Base-by-base conservation (phyloP, 805 yeast species). In the Nakazawaea peltata region DNA sequence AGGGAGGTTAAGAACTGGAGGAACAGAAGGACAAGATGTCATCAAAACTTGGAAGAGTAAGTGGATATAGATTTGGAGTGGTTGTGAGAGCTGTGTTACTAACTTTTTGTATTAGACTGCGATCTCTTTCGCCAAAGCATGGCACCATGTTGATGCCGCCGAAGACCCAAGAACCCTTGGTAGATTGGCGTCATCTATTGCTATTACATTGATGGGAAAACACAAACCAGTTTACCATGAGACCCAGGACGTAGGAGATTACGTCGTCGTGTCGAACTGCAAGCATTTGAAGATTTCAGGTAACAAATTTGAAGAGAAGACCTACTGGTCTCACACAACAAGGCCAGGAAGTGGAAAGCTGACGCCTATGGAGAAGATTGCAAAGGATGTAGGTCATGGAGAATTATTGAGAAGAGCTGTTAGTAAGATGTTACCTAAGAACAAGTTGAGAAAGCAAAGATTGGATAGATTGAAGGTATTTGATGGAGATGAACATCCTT, bases 81-180 rank as follows among this genome's bases (percentile, higher is more conserved):
- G 7, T 21, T 26, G 10, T 5, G 27, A 6, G 17, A 15, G 18
- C 26, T 14, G 29, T 34, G 12, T 14, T 25, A 17, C 9, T 12
- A 11, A 37, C 42, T 37, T 38, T 36, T 37, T 4, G 11, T 10
- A 5, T n/a, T 51, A 69, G 61, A 74, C 86, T 4, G 84, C 80
- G 4, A 65, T 79, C 15, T 84, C 94, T 3, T 76, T 83, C 46
- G 80, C 95, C 28, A 71, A 95, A 45, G 69, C 80, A 28, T 92
- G 99, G 99, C 97, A 90, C 54, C 95, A 88, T 54, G 83, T 92
- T 24, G 97, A 94, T 55, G 71, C 86, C 24, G 84, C 94, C 11
- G 69, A 74, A 32, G 98, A 92, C 37, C 61, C 67, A 25, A 74
- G 98, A 50, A 79, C 97, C 0, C 60, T 92, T 32, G 99, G 99